phyloP scores from a whole-genome alignment of 2,329 filamentous ascomycete species.

The Bipolaris cookei region DNA sequence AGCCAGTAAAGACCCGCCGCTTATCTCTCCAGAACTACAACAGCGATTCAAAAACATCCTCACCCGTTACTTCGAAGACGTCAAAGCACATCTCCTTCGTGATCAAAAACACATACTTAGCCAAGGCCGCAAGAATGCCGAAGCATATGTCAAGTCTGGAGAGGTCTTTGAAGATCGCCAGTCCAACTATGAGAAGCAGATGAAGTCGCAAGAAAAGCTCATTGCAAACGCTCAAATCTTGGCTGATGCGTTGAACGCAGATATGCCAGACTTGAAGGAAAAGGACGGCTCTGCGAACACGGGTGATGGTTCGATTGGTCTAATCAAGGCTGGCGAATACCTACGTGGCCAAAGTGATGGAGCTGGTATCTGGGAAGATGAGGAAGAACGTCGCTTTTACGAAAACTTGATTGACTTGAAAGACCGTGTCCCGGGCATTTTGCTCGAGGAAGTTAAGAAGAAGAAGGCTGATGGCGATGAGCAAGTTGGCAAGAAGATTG shows the following conservation, averaged over 20 bases:
- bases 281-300: conserved; percentile 72
- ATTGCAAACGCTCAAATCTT: conserved; percentile 88
- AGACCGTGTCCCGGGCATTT: conserved; percentile 90
- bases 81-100: conserved; percentile 85
- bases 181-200: conserved; percentile 90
- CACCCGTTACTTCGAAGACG: conserved; percentile 87
- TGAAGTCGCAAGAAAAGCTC: conserved; percentile 90
- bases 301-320: conserved; percentile 80
- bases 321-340: conserved; percentile 94
- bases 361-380: conserved; percentile 96
- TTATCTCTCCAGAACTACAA: conserved; percentile 77
- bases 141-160: conserved; percentile 97
- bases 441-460: conserved; percentile 94
- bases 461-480: conserved; percentile 86
- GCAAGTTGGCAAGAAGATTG: conserved; percentile 75
- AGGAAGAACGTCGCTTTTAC: conserved; percentile 97
- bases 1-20: conserved; percentile 70
- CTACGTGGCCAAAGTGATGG: conserved; percentile 88
- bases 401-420: conserved; percentile 95
- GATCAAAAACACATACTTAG: conserved; percentile 87
- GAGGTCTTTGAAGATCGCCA: conserved; percentile 98
- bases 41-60: conserved; percentile 87
- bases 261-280: conserved; percentile 93
- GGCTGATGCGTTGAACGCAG: conserved; percentile 83
- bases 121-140: conserved; percentile 92